These are phyloP conservation scores for Camellia oleifera DNA, from an alignment of 179 eudicot genomes.

Conservation along the genomic window DNA sequence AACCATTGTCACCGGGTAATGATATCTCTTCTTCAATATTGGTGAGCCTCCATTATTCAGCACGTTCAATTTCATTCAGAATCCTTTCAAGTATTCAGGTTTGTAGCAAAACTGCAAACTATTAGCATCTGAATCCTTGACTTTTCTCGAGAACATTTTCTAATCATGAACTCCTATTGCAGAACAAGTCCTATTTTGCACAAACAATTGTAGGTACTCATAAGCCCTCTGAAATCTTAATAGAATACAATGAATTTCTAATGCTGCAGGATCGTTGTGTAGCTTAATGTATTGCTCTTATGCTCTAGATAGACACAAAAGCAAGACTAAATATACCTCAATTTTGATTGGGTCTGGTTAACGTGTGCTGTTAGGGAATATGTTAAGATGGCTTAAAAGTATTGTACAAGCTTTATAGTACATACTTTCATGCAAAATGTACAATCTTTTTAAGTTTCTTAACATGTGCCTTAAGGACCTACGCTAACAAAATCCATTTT, in stretches of 20 bases:
- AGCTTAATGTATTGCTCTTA: slow-evolving; percentile 3
- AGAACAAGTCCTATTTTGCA: background rate
- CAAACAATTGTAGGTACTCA: background rate
- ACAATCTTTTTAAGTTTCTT: too few species aligned
- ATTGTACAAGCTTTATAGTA: too few species aligned
- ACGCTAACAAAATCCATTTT: too few species aligned
- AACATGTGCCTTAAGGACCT: too few species aligned
- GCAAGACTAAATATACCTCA: background rate
- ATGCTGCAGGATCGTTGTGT: background rate
- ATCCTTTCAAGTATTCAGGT: background rate
- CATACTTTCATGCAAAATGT: too few species aligned
- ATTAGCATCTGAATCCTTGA: background rate
- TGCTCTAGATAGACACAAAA: slow-evolving; percentile 8
- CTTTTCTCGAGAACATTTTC: background rate
- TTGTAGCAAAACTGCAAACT: background rate
- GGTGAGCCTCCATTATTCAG: background rate
- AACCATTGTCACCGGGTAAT: background rate
- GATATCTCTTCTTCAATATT: background rate
- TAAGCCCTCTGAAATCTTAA: background rate
- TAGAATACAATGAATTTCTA: background rate
- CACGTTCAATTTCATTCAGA: background rate
- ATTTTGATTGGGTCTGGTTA: background rate
- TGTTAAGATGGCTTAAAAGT: too few species aligned
- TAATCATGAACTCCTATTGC: background rate
- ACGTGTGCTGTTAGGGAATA: too few species aligned